Percentiles rank a stretch among this genome's conserved stretches.
phyloP scores from a whole-genome alignment of 768 basidiomycete genomes.

The Tricholoma furcatifolium region DNA sequence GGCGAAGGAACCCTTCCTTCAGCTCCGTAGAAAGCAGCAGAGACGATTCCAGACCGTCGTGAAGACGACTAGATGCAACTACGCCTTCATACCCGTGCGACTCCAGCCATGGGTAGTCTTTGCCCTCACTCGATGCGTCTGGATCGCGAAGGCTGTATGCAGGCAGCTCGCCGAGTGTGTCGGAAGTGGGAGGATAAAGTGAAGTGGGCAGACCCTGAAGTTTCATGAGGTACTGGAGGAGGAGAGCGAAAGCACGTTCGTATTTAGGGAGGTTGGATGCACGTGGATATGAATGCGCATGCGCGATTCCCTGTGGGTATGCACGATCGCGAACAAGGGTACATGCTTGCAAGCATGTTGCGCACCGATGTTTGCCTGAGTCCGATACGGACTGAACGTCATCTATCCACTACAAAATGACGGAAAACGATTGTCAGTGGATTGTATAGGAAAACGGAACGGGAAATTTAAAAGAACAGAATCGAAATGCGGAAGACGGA shows the following conservation, averaged over 20 bases:
- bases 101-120: constrained; percentile 10
- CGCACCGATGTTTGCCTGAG: constrained; percentile 2
- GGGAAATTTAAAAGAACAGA: not conserved
- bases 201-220: not conserved
- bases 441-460: no score
- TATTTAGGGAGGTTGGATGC: not conserved
- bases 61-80: no score
- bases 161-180: not conserved
- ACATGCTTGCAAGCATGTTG: constrained; percentile 11
- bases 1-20: constrained; percentile 9
- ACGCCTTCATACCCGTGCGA: not conserved
- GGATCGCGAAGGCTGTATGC: not conserved
- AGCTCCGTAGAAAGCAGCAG: constrained; percentile 4
- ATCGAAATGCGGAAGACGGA: not conserved
- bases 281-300: not conserved
- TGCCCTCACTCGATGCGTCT: not conserved
- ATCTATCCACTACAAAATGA: constrained; percentile 11
- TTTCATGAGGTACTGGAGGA: not conserved
- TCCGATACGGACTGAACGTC: constrained; percentile 3
- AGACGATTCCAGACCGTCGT: no score
- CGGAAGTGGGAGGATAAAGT: not conserved
- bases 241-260: not conserved
- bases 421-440: not conserved
- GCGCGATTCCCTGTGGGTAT: no score
- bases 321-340: not conserved